A percentile compares a stretch with the other conserved stretches of the same genome.
Evolutionary conservation across 78 protist genomes (phyloP).

Genomic region (Protostelium mycophagum): DNA sequence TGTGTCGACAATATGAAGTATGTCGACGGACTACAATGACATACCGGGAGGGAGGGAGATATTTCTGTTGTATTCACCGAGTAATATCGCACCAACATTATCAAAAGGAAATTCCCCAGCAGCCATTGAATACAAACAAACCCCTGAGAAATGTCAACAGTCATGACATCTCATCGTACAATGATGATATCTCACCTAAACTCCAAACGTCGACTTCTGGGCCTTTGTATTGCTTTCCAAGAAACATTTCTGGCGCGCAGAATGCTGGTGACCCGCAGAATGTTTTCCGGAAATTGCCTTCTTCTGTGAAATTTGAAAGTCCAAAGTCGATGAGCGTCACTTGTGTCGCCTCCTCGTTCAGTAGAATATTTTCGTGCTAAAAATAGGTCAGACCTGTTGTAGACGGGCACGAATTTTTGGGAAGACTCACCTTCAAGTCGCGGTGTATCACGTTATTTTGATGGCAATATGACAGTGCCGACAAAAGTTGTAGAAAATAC

Average conservation of each 20-base stretch:
- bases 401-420: neutral
- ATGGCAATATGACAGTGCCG: slow-evolving; percentile 46
- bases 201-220: slow-evolving; percentile 90
- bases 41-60: neutral
- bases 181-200: slow-evolving; percentile 61
- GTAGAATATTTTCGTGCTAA: slow-evolving; percentile 2
- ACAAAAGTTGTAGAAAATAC: slow-evolving; percentile 24
- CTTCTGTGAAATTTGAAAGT: neutral
- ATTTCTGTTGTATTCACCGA: neutral
- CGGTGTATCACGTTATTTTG: neutral
- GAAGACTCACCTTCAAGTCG: neutral
- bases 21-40: neutral
- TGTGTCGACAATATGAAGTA: neutral
- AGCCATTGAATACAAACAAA: neutral
- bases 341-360: neutral
- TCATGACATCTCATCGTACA: neutral
- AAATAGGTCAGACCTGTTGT: neutral
- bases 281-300: slow-evolving; percentile 51
- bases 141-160: neutral
- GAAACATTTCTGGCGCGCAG: slow-evolving; percentile 82
- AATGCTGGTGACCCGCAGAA: slow-evolving; percentile 89
- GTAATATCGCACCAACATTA: neutral
- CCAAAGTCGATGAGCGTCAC: slow-evolving; percentile 39
- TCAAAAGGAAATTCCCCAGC: neutral
- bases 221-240: slow-evolving; percentile 68